phyloP scores from a whole-genome alignment of 345 rosid species.

The Durio zibethinus region DNA sequence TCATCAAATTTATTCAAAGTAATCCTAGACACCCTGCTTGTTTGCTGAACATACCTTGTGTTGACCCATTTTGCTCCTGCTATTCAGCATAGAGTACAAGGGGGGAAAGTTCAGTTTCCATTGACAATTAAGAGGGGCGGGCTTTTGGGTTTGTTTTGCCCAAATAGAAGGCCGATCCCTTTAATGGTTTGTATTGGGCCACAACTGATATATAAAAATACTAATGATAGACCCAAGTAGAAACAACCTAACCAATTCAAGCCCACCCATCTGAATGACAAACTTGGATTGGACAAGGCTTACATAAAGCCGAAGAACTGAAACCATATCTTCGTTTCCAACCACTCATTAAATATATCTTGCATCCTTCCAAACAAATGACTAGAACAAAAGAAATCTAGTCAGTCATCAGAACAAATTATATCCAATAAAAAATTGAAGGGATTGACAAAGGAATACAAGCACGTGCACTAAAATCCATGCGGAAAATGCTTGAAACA shows the following conservation, averaged over 20 bases:
- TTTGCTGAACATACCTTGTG: too few species aligned
- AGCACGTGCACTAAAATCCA: conserved; percentile 41
- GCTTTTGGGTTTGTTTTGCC: neutral
- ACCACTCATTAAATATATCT: conserved; percentile 8
- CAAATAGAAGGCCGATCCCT: neutral
- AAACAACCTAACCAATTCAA: neutral
- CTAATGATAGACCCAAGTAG: neutral
- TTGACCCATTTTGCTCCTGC: neutral
- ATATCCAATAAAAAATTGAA: neutral
- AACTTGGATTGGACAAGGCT: too few species aligned
- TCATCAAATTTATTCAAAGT: too few species aligned
- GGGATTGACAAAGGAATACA: conserved; percentile 18
- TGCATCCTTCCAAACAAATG: conserved; percentile 25
- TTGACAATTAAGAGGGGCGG: neutral
- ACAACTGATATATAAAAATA: too few species aligned
- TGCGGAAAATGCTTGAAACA: conserved; percentile 22
- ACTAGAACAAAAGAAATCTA: neutral
- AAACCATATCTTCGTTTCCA: neutral
- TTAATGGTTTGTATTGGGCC: neutral
- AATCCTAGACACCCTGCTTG: too few species aligned
- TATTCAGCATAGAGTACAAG: too few species aligned
- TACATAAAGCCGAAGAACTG: neutral
- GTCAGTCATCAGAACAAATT: neutral
- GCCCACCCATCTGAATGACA: neutral
- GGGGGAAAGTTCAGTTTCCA: too few species aligned